Conservation (phyloP, 495 filamentous ascomycete species). For the Recurvomyces mirabilis region DNA sequence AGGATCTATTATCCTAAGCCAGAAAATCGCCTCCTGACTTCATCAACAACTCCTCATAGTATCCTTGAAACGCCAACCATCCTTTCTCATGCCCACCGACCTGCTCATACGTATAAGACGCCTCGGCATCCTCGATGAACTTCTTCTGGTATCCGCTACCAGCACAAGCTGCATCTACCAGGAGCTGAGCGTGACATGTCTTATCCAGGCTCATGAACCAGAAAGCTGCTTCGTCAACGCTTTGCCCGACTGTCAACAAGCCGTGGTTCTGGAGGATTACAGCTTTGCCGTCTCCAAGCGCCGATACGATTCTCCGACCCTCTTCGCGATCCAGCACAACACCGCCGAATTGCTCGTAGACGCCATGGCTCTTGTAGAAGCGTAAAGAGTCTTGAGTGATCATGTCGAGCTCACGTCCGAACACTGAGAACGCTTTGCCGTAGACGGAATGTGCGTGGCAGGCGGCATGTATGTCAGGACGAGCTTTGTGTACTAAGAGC, state of each 20-base stretch:
- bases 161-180: slow-evolving; percentile 49
- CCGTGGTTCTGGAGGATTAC: slow-evolving; percentile 60
- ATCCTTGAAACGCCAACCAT: slow-evolving; percentile 40
- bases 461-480: slow-evolving; percentile 41
- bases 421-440: slow-evolving; percentile 43
- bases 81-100: slow-evolving; percentile 36
- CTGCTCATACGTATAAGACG: too few relatives aligned
- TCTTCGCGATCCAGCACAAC: slow-evolving; percentile 54
- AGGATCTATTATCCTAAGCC: too few relatives aligned
- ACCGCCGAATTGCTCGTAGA: slow-evolving; percentile 44
- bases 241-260: slow-evolving; percentile 48
- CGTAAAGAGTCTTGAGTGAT: slow-evolving; percentile 58
- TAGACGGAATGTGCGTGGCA: slow-evolving; percentile 45
- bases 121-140: slow-evolving; percentile 41
- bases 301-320: slow-evolving; percentile 45
- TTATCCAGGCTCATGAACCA: slow-evolving; percentile 57
- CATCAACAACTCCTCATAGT: slow-evolving; percentile 20
- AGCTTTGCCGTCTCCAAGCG: slow-evolving; percentile 51
- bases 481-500: slow-evolving; percentile 45
- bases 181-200: slow-evolving; percentile 51
- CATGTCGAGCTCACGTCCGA: slow-evolving; percentile 47
- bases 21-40: too few relatives aligned
- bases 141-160: slow-evolving; percentile 48
- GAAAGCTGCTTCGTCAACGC: slow-evolving; percentile 56
- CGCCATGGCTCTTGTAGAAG: slow-evolving; percentile 44